A percentile compares a stretch with the other conserved stretches of the same genome.
These are phyloP conservation scores for Triticum timopheevii DNA, from an alignment of 176 grass and related monocot genomes.

Conservation along the genomic window DNA sequence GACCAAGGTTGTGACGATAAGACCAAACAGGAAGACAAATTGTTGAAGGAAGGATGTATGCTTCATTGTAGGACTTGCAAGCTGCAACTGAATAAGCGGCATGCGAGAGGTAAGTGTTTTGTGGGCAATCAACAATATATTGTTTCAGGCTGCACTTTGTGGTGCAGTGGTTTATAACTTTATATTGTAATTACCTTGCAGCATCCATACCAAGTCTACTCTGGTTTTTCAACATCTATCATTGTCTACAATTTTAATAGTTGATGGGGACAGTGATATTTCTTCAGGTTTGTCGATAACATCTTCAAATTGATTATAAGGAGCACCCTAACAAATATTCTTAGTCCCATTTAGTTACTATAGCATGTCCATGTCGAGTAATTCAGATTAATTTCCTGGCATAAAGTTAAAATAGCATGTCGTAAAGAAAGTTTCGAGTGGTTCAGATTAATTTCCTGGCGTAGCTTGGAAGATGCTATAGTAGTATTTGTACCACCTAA, in stretches of 20 bases:
- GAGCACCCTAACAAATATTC: neutral
- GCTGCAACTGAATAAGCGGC: neutral
- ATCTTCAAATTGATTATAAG: neutral
- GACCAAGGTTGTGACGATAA: neutral
- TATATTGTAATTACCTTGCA: neutral
- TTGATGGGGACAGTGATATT: neutral
- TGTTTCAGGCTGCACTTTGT: neutral
- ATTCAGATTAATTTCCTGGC: neutral
- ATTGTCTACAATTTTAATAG: neutral
- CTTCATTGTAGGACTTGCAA: neutral
- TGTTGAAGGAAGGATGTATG: neutral
- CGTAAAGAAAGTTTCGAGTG: neutral
- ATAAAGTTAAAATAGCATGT: neutral
- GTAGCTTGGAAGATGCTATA: neutral
- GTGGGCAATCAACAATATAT: neutral
- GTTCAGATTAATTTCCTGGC: neutral
- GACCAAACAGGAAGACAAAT: neutral
- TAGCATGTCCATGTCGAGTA: neutral
- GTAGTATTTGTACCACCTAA: no score
- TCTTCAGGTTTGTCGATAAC: neutral
- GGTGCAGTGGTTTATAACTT: neutral
- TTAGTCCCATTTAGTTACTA: no score
- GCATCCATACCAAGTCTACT: neutral
- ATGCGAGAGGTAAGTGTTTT: neutral
- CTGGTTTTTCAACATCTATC: neutral